These are phyloP conservation scores for Grosmannia serpens DNA, from an alignment of 2,329 filamentous ascomycete genomes.

Conservation along the genomic window DNA sequence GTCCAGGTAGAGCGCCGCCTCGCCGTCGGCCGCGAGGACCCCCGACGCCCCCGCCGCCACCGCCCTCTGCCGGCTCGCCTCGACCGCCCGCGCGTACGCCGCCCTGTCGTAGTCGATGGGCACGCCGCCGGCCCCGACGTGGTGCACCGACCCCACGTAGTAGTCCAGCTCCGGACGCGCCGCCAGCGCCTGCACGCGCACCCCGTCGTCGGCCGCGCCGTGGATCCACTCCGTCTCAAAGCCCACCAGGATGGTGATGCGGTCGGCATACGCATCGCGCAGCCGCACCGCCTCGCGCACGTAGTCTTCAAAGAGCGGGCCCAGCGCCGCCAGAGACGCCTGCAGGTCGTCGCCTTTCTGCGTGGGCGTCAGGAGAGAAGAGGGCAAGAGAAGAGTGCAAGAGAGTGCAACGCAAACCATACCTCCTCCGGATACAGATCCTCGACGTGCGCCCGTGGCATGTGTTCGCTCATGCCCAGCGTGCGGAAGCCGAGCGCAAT, in stretches of 20 bases:
- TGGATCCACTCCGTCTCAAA: slow-evolving; percentile 94
- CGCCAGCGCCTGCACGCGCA: slow-evolving; percentile 49
- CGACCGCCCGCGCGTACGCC: slow-evolving; percentile 53
- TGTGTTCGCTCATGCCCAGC: slow-evolving; percentile 88
- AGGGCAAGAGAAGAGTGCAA: background rate
- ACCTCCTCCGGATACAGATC: slow-evolving; percentile 91
- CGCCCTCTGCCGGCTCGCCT: background rate
- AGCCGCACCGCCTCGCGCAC: slow-evolving; percentile 64
- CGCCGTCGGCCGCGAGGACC: slow-evolving; percentile 29
- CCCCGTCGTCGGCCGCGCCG: slow-evolving; percentile 43
- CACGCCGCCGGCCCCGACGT: slow-evolving; percentile 63
- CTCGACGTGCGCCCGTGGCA: slow-evolving; percentile 60
- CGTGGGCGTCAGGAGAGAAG: background rate
- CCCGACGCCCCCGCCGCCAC: slow-evolving; percentile 30
- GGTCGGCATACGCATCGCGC: slow-evolving; percentile 52
- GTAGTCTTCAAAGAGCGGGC: slow-evolving; percentile 56
- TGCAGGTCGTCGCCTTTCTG: slow-evolving; percentile 39
- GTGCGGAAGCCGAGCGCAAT: slow-evolving; percentile 68
- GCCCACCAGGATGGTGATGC: slow-evolving; percentile 73
- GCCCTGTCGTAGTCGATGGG: slow-evolving; percentile 78
- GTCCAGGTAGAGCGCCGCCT: slow-evolving; percentile 63
- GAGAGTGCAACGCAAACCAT: background rate
- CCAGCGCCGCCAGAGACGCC: slow-evolving; percentile 34
- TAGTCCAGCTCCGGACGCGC: slow-evolving; percentile 55
- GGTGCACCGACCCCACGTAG: slow-evolving; percentile 82